These are phyloP conservation scores for Hyphodiscus hymeniophilus DNA, from an alignment of 495 filamentous ascomycete genomes.

Conservation along the genomic window DNA sequence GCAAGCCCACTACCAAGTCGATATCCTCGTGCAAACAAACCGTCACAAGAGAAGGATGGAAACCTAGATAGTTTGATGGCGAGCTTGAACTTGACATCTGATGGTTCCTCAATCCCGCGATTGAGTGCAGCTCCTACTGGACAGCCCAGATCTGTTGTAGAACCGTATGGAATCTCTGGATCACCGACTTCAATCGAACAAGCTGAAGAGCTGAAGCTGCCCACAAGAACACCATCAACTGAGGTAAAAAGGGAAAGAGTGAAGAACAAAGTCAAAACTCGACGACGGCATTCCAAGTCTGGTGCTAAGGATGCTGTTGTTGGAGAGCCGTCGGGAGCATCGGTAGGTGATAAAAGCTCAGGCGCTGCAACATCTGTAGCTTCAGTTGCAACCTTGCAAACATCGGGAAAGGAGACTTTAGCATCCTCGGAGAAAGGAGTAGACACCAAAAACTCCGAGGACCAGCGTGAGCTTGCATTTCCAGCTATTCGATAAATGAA, in stretches of 20 bases:
- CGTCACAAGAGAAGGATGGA: not conserved
- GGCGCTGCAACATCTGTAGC: slow-evolving; percentile 2
- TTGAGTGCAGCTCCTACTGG: slow-evolving; percentile 6
- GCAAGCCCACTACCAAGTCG: slow-evolving; percentile 1
- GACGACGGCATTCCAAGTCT: slow-evolving; percentile 16
- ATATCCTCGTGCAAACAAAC: not conserved
- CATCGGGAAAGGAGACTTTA: slow-evolving; percentile 8
- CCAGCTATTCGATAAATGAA: too few species aligned
- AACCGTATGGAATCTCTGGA: slow-evolving; percentile 1
- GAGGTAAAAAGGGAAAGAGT: slow-evolving; percentile 24
- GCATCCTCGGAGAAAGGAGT: too few species aligned
- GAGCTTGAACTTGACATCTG: slow-evolving; percentile 10
- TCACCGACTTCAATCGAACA: slow-evolving; percentile 2
- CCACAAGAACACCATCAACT: slow-evolving; percentile 7
- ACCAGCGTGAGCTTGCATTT: too few species aligned
- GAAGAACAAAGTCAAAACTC: slow-evolving; percentile 16
- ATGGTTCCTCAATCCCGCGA: slow-evolving; percentile 1
- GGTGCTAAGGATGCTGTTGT: not conserved
- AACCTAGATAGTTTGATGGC: slow-evolving; percentile 20
- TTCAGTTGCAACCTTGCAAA: slow-evolving; percentile 1
- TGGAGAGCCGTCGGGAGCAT: not conserved
- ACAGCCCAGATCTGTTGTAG: slow-evolving; percentile 6
- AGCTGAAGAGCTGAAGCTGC: slow-evolving; percentile 4
- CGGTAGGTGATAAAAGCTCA: not conserved
- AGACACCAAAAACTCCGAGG: too few species aligned